Base-by-base conservation (phyloP, 148 eudicot species). In the Vaccinium myrtillus region DNA sequence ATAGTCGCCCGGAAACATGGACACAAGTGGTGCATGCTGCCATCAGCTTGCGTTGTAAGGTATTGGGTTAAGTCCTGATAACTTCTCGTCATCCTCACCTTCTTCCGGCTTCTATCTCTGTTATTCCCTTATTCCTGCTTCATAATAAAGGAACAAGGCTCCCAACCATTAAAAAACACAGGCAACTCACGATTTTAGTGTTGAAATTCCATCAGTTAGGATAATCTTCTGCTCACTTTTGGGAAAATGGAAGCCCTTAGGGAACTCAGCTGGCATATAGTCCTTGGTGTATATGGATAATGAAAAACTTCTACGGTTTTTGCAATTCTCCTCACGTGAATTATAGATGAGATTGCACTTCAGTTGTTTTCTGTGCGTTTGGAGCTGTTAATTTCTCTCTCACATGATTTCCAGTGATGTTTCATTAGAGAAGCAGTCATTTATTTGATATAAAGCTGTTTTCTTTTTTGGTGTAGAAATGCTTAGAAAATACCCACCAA, bases 111-210 rank as follows among this genome's bases (percentile, higher is more conserved):
- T 43, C 46, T 43, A 43, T 43, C 46, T 43, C 46, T 43, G 46
- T 43, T 43, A 43, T 3, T 43, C 43, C 59, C 27, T 23, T 50
- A 11, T 49, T 48, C 32, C 14, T 77, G 3, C 32, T 51, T 51
- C 59, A 25, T 10, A 53, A 77, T 50, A 51, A 77, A 51, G 61
- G 43, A 19, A 18, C 23, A 48, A 46, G 30, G 11, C 55, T 46
- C 55, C 54, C 15, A 75, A 75, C 78, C 54, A 75, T 2, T 48
- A 9, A 21, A 49, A 16, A 79, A 56, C 54, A 61, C 75, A 21
- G 27, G 56, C 75, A 81, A 27, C 75, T 65, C 71, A 48, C 48
- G 39, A 65, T 23, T 81, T 48, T 39, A 81, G 51, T 81, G 82
- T 46, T 54, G 65, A 78, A 78, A 23, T 78, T 55, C 46, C 15